Base-by-base conservation (phyloP, 1,284 basidiomycete species). In the Fistulina hepatica region DNA sequence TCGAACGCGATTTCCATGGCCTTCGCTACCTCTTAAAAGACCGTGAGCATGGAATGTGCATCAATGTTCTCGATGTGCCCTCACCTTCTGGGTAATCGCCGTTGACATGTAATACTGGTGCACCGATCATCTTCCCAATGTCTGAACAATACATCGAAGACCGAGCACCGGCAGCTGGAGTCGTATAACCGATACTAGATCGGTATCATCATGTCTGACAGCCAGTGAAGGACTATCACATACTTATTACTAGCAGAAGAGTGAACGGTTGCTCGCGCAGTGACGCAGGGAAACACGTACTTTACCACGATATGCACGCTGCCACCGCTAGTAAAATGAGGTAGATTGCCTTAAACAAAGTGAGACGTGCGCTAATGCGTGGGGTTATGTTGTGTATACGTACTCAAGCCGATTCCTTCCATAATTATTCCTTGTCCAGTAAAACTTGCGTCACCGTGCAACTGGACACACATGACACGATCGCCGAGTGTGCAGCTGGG, bases 241-340 rank as follows among this genome's bases (percentile, higher is more conserved):
- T 40, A 72, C 71, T 69, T 75, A 51, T 74, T 73, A 45, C 74
- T 77, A 15, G 17, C 21, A 19, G 33, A 25, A 25, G 24, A 9
- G n/a, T 25, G 9, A 25, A n/a, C 24, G n/a, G 9, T n/a, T n/a
- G 9, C 9, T 25, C 24, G 9, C 24, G 24, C 24, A 9, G 9
- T 30, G n/a, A 30, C 27, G 17, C 27, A 9, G 9, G n/a, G 24
- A 25, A 24, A 24, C 8, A 69, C 81, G 54, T 55, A 90, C 83
- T 93, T 90, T 32, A 93, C 85, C n/a, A 93, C 84, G 33, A 94
- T 61, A 58, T 92, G 88, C 3, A 93, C 73, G 24, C 80, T 88
- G 21, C 90, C 90, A 2, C 90, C 90, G 41, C 80, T 84, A 0
- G 85, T 90, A 52, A 80, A 93, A 57, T 93, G 88, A 0, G 90